Evolutionary conservation across 1,284 basidiomycete species (phyloP).

Genomic region (Caloboletus inedulis): DNA sequence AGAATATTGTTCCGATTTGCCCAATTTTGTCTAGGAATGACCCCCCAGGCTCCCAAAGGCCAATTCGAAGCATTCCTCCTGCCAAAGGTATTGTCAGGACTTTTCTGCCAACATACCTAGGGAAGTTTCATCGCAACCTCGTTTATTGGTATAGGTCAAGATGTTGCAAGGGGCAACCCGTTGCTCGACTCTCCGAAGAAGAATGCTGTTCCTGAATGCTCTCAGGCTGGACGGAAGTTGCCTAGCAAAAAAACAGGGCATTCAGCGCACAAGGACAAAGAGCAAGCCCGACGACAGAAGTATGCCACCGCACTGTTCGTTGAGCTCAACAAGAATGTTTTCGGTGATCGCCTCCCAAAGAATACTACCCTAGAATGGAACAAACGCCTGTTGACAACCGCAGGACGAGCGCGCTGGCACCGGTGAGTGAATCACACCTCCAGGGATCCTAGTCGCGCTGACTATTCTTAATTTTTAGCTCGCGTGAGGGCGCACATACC

Average conservation of each 20-base stretch:
- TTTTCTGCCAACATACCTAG: constrained; percentile 1
- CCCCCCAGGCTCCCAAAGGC: constrained; percentile 45
- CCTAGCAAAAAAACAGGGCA: constrained; percentile 33
- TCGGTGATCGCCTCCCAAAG: constrained; percentile 69
- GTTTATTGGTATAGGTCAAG: constrained; percentile 5
- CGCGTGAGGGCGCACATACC: constrained; percentile 48
- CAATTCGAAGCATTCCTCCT: constrained; percentile 31
- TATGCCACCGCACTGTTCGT: constrained; percentile 73
- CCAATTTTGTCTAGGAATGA: constrained; percentile 35
- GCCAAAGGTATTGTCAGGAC: constrained; percentile 9
- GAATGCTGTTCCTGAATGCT: constrained; percentile 6
- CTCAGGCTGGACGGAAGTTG: constrained; percentile 20
- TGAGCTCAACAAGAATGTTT: constrained; percentile 76
- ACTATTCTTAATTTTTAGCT: constrained; percentile 40
- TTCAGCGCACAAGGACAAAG: constrained; percentile 39
- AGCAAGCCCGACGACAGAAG: constrained; percentile 43
- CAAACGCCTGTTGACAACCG: constrained; percentile 68
- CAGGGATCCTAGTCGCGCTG: not conserved
- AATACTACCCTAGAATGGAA: constrained; percentile 71
- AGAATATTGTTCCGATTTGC: not conserved
- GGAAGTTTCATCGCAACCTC: not conserved
- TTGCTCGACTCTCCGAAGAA: constrained; percentile 14
- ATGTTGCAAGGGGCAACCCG: not conserved
- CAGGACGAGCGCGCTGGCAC: constrained; percentile 73
- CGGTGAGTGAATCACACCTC: constrained; percentile 37